These are phyloP conservation scores for Eurotiales sp. DNA, from an alignment of 2,329 filamentous ascomycete genomes.

Conservation along the genomic window DNA sequence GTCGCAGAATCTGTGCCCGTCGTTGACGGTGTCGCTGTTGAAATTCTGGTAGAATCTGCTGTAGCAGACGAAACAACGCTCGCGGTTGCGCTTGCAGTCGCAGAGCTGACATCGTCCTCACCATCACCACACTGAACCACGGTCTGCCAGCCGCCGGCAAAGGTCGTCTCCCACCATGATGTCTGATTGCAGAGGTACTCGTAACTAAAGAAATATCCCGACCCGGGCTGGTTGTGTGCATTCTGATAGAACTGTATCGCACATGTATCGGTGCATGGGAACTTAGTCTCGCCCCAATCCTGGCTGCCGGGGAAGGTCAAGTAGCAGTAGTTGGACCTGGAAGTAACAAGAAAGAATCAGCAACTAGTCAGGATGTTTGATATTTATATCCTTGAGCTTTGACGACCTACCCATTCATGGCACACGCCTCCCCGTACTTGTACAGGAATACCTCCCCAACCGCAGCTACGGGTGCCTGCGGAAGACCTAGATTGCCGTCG, in stretches of 20 bases:
- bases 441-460: constrained; percentile 24
- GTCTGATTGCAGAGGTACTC: constrained; percentile 21
- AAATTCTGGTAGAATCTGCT: background rate
- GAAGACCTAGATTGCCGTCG: constrained; percentile 13
- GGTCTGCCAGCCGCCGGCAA: constrained; percentile 24
- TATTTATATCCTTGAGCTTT: too few relatives aligned
- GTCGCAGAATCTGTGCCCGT: background rate
- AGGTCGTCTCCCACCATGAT: constrained; percentile 24
- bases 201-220: constrained; percentile 23
- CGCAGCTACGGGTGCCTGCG: constrained; percentile 17
- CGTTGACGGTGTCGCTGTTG: background rate
- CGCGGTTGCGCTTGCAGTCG: constrained; percentile 11
- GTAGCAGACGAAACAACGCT: background rate
- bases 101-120: constrained; percentile 13
- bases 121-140: constrained; percentile 18
- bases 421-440: constrained; percentile 20
- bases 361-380: background rate
- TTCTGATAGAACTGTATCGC: constrained; percentile 24
- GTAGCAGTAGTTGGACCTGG: constrained; percentile 24
- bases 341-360: constrained; percentile 11
- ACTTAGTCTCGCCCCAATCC: constrained; percentile 19
- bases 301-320: constrained; percentile 18
- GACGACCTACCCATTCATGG: constrained; percentile 22
- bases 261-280: constrained; percentile 26
- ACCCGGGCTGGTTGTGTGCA: constrained; percentile 26